Evolutionary conservation across 768 basidiomycete species (phyloP), one percentile per base, ranked within the genome.

Genomic region (Hericium rajendrae): DNA sequence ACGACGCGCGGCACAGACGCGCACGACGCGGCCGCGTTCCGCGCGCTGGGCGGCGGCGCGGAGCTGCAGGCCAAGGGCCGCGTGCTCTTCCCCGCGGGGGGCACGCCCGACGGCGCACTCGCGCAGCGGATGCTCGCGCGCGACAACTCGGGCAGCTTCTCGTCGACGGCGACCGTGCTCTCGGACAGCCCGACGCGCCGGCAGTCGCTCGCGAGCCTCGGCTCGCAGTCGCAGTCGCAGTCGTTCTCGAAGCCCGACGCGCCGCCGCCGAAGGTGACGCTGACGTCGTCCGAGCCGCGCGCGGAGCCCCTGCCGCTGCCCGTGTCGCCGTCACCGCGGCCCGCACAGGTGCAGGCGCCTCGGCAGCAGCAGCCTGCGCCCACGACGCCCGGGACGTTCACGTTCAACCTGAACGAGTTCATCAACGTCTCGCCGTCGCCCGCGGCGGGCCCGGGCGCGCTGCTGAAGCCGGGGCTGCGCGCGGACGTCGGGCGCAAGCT

Each of bases 51-150:
- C 51, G 78, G 78, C 26, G 68, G 73, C 55, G 69, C 73, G 4
- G 74, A 74, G 39, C 73, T 84, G 55, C 79, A 81, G 48, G 72
- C 80, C 38, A 82, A 80, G 65, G 87, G 86, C 26, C 77, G 88
- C 38, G 83, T 91, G 32, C 74, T 91, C 38, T 90, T 91, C 71
- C 76, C 84, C 62, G 63, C 56, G 49, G 66, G 52, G 57, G 65
- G 63, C 49, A 16, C 54, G 57, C 59, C 37, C 53, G 58, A 48
- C 57, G 53, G 40, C 38, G 60, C 41, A 38, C 57, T 39, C 32
- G 55, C 50, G 32, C 64, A 52, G 40, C 63, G 60, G 46, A 62
- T 57, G 57, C 48, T 59, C 37, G 49, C 57, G 20, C 54, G 75
- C 61, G 71, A 74, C 51, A 71, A 69, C 46, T 72, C 74, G 38